Evolutionary conservation across 345 rosid genomes (phyloP).

Genomic region (Populus tremula): DNA sequence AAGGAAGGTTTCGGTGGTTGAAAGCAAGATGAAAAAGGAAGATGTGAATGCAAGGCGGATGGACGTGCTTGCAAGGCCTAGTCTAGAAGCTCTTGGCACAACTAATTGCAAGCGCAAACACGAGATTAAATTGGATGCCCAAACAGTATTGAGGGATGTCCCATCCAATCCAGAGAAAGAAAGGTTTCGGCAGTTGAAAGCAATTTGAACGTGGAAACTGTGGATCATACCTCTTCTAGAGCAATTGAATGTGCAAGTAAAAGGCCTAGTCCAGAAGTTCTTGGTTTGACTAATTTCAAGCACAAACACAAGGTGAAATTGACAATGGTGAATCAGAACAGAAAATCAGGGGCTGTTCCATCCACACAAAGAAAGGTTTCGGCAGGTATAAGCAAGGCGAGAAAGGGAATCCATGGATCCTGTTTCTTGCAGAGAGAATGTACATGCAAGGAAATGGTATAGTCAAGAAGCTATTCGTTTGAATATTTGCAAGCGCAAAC

Average conservation of each 20-base stretch:
- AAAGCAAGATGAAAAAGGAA: background rate
- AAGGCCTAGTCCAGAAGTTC: conserved; percentile 3
- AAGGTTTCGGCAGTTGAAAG: background rate
- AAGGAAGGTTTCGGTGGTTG: background rate
- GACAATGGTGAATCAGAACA: background rate
- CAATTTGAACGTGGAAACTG: background rate
- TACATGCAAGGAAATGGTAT: background rate
- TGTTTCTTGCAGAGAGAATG: background rate
- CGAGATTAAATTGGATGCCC: conserved; percentile 4
- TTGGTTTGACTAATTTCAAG: conserved; percentile 2
- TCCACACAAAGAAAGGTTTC: background rate
- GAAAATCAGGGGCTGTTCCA: background rate
- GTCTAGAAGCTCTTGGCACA: background rate
- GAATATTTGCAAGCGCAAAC: conserved; percentile 6
- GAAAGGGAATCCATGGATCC: background rate
- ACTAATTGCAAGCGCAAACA: conserved; percentile 9
- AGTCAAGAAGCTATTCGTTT: background rate
- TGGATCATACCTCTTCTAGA: background rate
- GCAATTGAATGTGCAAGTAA: background rate
- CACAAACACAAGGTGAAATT: conserved; percentile 7
- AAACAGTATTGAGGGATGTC: background rate
- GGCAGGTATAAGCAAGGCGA: background rate
- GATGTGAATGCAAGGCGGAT: background rate
- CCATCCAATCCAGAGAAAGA: background rate
- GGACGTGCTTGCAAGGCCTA: background rate